These are phyloP conservation scores for Gynostemma pentaphyllum DNA, from an alignment of 306 rosid genomes.

Conservation along the genomic window DNA sequence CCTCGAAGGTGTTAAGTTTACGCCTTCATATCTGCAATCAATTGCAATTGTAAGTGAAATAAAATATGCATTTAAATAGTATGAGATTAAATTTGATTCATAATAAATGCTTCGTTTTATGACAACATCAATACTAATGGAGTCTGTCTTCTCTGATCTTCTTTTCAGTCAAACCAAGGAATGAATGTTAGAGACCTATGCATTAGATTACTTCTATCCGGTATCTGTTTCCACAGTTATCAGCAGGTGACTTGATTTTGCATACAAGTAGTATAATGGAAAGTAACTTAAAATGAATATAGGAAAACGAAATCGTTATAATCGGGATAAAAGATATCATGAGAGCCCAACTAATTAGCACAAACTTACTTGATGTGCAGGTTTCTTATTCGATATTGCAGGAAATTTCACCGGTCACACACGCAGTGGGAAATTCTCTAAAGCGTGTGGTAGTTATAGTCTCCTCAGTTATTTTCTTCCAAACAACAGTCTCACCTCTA, in stretches of 20 bases:
- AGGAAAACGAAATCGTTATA: no score
- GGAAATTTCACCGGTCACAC: slow-evolving; percentile 89
- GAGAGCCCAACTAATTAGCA: background rate
- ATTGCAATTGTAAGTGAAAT: slow-evolving; percentile 67
- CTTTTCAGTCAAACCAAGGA: slow-evolving; percentile 23
- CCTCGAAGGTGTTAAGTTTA: slow-evolving; percentile 73
- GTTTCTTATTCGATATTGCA: slow-evolving; percentile 85
- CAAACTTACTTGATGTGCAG: slow-evolving; percentile 31
- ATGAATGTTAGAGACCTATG: slow-evolving; percentile 47
- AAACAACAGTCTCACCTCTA: slow-evolving; percentile 63
- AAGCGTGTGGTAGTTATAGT: slow-evolving; percentile 89
- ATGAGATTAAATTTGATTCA: background rate
- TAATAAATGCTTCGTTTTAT: slow-evolving; percentile 8
- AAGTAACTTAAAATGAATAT: no score
- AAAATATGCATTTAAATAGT: slow-evolving; percentile 1
- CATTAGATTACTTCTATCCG: slow-evolving; percentile 65
- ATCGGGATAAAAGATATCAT: no score
- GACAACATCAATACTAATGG: slow-evolving; percentile 12
- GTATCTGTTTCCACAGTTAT: slow-evolving; percentile 84
- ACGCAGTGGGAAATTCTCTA: slow-evolving; percentile 82
- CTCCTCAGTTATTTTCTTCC: slow-evolving; percentile 84
- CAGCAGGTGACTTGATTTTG: slow-evolving; percentile 58
- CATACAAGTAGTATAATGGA: background rate
- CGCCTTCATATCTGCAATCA: slow-evolving; percentile 55
- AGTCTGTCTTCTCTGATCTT: background rate